A percentile compares a stretch with the other conserved stretches of the same genome.
Evolutionary conservation across 441 rosid genomes (phyloP).

Genomic region (Corymbia citriodora): DNA sequence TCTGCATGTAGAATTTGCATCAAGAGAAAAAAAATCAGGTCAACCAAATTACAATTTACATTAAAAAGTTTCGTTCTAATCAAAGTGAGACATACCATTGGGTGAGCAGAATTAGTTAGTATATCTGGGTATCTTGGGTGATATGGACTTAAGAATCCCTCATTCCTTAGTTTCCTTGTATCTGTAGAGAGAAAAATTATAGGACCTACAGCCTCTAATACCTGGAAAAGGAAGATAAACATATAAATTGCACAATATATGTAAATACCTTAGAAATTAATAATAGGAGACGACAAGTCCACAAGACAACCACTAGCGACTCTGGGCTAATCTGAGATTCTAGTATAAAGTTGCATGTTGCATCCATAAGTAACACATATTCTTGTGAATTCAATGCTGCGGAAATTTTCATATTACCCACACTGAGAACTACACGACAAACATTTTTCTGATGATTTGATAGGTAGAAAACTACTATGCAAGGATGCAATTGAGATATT

Average conservation of each 20-base stretch:
- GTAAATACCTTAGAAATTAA: background rate
- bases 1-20: constrained; percentile 39
- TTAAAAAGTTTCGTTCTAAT: background rate
- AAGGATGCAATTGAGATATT: background rate
- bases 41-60: background rate
- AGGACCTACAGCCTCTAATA: constrained; percentile 98
- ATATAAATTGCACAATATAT: background rate
- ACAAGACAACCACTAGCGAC: background rate
- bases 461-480: background rate
- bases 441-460: background rate
- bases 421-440: background rate
- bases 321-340: background rate
- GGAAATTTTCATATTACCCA: background rate
- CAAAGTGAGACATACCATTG: constrained; percentile 56
- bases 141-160: constrained; percentile 98
- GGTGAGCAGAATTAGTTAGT: constrained; percentile 98
- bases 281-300: background rate
- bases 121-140: constrained; percentile 99
- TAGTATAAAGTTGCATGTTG: background rate
- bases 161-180: constrained; percentile 96
- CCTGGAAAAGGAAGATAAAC: constrained; percentile 41
- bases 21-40: background rate
- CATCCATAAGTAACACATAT: background rate
- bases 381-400: background rate
- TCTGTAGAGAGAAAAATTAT: constrained; percentile 94